A percentile compares a stretch with the other conserved stretches of the same genome.
Evolutionary conservation across 2,329 filamentous ascomycete genomes (phyloP).

Genomic region (Verticillium nubilum): DNA sequence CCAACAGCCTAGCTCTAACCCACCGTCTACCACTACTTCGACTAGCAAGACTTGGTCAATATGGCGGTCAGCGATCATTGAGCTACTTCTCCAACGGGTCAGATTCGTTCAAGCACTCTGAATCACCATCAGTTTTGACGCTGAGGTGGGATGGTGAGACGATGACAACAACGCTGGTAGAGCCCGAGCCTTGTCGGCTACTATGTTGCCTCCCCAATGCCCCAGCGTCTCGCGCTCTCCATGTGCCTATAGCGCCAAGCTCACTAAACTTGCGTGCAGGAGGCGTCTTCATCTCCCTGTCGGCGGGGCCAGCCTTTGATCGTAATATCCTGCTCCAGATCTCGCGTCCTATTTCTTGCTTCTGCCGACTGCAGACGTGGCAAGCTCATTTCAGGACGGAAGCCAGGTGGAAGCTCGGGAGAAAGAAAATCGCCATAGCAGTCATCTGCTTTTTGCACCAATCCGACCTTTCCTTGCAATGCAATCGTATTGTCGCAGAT

Average conservation of each 20-base stretch:
- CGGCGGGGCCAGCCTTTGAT: background rate
- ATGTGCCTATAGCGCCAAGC: background rate
- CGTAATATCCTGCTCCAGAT: background rate
- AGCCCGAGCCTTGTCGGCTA: background rate
- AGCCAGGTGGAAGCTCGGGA: background rate
- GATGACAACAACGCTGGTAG: background rate
- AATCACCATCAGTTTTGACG: background rate
- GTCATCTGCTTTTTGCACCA: background rate
- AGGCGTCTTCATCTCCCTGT: background rate
- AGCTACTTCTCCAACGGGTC: background rate
- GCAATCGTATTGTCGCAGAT: background rate
- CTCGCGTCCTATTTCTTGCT: background rate
- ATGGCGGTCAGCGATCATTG: background rate
- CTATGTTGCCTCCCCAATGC: background rate
- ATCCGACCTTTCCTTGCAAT: background rate
- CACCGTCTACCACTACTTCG: background rate
- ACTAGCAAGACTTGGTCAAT: background rate
- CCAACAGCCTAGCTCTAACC: background rate
- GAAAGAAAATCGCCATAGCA: background rate
- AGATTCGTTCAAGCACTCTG: background rate
- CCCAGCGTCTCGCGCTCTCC: background rate
- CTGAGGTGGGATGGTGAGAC: background rate
- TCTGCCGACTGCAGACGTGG: background rate
- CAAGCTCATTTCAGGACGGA: background rate
- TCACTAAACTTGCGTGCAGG: background rate